These are phyloP conservation scores for Metschnikowia amazonensis DNA, from an alignment of 805 yeast genomes.

Conservation along the genomic window DNA sequence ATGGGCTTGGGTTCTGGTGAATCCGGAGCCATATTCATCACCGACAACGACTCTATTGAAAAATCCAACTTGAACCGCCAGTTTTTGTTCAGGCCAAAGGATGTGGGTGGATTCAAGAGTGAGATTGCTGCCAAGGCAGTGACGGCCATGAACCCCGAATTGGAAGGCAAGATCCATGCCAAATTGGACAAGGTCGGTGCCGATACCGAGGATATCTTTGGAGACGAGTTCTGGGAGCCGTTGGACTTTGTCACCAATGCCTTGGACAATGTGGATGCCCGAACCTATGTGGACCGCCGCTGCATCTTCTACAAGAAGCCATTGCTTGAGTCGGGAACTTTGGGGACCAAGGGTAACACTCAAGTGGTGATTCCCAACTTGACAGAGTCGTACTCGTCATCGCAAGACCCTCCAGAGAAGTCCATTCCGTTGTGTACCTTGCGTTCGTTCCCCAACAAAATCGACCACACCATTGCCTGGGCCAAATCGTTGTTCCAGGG, in stretches of 20 bases:
- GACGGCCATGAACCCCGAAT: slow-evolving; percentile 76
- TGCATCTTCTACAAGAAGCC: slow-evolving; percentile 92
- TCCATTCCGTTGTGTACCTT: slow-evolving; percentile 95
- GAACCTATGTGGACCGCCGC: slow-evolving; percentile 95
- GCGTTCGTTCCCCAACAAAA: slow-evolving; percentile 95
- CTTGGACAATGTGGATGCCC: slow-evolving; percentile 94
- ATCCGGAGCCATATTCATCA: slow-evolving; percentile 74
- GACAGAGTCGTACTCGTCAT: slow-evolving; percentile 93
- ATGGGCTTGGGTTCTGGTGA: slow-evolving; percentile 94
- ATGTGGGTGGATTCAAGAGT: slow-evolving; percentile 88
- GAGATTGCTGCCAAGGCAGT: slow-evolving; percentile 89
- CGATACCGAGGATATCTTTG: slow-evolving; percentile 84
- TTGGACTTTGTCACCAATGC: slow-evolving; percentile 95
- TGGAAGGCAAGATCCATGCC: slow-evolving; percentile 71
- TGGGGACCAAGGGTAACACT: slow-evolving; percentile 97
- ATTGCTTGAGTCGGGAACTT: slow-evolving; percentile 90
- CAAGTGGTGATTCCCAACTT: slow-evolving; percentile 92
- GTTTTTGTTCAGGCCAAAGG: slow-evolving; percentile 89
- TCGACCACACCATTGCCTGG: slow-evolving; percentile 99
- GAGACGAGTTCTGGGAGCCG: slow-evolving; percentile 78
- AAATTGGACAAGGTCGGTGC: slow-evolving; percentile 86
- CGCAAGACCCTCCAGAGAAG: slow-evolving; percentile 98
- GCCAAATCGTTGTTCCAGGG: slow-evolving; percentile 94
- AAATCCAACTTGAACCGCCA: slow-evolving; percentile 95
- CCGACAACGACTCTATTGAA: slow-evolving; percentile 94